phyloP scores from a whole-genome alignment of 768 basidiomycete species.

The Collybia mongolica region DNA sequence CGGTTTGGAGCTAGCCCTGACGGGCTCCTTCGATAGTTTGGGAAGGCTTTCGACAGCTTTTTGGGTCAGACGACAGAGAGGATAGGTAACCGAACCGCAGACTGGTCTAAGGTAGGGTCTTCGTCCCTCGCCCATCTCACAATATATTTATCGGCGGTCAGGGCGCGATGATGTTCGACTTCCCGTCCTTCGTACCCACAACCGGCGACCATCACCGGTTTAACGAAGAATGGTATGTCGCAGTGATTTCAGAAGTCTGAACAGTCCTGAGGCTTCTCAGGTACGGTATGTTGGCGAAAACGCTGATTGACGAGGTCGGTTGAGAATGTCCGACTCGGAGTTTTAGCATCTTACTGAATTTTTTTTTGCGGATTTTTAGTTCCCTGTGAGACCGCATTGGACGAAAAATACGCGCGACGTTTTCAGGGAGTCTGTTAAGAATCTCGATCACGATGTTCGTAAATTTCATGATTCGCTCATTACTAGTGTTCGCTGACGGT shows the following conservation, averaged over 20 bases:
- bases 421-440: constrained; percentile 26
- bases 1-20: not conserved
- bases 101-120: constrained; percentile 32
- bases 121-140: not conserved
- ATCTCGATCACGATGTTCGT: constrained; percentile 30
- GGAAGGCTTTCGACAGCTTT: constrained; percentile 33
- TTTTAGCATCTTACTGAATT: not conserved
- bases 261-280: not conserved
- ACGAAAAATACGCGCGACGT: constrained; percentile 32
- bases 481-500: not conserved
- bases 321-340: not conserved
- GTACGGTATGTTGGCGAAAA: constrained; percentile 19
- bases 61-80: constrained; percentile 33
- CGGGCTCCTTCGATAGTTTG: constrained; percentile 20
- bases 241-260: not conserved
- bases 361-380: constrained; percentile 15
- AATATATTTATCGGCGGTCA: constrained; percentile 3
- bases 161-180: constrained; percentile 39
- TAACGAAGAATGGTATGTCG: constrained; percentile 30
- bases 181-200: constrained; percentile 31
- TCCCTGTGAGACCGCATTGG: constrained; percentile 36
- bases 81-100: constrained; percentile 25
- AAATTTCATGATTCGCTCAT: constrained; percentile 1
- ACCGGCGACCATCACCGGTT: constrained; percentile 31
- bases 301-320: constrained; percentile 30